A percentile compares a stretch with the other conserved stretches of the same genome.
Evolutionary conservation across 2,329 filamentous ascomycete species (phyloP).

Genomic region (Rosellinia necatrix): DNA sequence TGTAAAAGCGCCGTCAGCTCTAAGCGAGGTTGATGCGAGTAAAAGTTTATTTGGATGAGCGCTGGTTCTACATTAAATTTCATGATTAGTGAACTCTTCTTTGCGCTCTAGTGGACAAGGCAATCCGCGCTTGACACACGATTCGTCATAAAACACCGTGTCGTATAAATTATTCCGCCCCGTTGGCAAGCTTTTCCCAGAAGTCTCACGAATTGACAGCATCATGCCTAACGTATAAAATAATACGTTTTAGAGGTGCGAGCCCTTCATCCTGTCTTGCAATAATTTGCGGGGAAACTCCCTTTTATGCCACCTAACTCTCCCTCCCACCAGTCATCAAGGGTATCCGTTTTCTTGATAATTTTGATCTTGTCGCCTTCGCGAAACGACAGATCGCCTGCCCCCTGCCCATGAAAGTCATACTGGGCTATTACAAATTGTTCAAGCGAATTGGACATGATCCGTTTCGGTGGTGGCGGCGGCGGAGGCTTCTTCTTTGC

Average conservation of each 20-base stretch:
- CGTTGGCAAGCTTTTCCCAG: too few species aligned
- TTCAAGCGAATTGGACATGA: constrained; percentile 50
- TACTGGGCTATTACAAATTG: constrained; percentile 75
- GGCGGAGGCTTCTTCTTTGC: constrained; percentile 77
- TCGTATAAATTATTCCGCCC: too few species aligned
- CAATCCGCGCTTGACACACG: too few species aligned
- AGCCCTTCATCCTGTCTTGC: constrained; percentile 48
- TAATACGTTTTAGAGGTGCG: background rate
- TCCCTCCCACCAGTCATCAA: constrained; percentile 88
- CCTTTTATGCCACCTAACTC: constrained; percentile 71
- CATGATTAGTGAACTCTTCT: too few species aligned
- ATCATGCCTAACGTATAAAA: too few species aligned
- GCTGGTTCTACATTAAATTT: too few species aligned
- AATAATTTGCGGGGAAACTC: constrained; percentile 85
- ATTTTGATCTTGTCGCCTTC: constrained; percentile 80
- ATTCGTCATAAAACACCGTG: too few species aligned
- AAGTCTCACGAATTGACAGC: too few species aligned
- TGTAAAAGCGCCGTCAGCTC: too few species aligned
- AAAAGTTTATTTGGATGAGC: too few species aligned
- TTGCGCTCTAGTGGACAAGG: too few species aligned
- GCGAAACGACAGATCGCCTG: constrained; percentile 73
- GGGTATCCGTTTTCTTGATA: constrained; percentile 76
- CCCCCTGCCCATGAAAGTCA: constrained; percentile 71
- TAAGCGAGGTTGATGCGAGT: too few species aligned
- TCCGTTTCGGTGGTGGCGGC: constrained; percentile 68